Evolutionary conservation across 2,329 filamentous ascomycete genomes (phyloP).

Genomic region (Botrytis elliptica): DNA sequence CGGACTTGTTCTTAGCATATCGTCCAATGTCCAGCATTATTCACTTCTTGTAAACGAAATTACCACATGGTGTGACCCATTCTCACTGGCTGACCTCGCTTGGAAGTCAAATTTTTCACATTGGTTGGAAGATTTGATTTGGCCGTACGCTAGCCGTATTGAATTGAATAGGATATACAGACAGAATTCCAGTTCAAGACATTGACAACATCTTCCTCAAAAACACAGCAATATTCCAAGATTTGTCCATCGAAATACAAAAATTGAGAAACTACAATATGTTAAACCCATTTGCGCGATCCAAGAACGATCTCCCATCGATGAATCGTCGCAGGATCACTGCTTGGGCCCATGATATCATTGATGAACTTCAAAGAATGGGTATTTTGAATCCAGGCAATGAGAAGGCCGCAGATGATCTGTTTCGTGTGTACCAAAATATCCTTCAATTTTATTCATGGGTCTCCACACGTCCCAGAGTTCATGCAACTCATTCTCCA

Average conservation of each 20-base stretch:
- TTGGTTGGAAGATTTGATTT: neutral
- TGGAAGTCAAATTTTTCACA: neutral
- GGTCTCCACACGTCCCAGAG: neutral
- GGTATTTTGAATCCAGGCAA: neutral
- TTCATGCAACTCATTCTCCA: neutral
- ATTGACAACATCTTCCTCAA: no score
- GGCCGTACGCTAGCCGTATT: no score
- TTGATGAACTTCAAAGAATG: neutral
- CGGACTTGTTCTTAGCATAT: neutral
- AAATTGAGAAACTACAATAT: neutral
- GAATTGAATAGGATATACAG: neutral
- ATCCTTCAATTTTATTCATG: neutral
- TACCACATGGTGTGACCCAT: neutral
- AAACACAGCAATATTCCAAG: neutral
- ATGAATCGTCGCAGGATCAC: slow-evolving; percentile 8
- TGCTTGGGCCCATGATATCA: neutral
- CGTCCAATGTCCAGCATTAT: neutral
- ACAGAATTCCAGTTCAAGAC: neutral
- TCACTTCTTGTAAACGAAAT: neutral
- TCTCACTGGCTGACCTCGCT: neutral
- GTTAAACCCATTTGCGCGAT: neutral
- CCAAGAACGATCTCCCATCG: neutral
- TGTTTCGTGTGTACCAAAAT: neutral
- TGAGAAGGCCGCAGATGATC: neutral
- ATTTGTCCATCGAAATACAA: neutral